Base-by-base conservation (phyloP, 2,329 filamentous ascomycete genomes). In the Monosporascus sp. region DNA sequence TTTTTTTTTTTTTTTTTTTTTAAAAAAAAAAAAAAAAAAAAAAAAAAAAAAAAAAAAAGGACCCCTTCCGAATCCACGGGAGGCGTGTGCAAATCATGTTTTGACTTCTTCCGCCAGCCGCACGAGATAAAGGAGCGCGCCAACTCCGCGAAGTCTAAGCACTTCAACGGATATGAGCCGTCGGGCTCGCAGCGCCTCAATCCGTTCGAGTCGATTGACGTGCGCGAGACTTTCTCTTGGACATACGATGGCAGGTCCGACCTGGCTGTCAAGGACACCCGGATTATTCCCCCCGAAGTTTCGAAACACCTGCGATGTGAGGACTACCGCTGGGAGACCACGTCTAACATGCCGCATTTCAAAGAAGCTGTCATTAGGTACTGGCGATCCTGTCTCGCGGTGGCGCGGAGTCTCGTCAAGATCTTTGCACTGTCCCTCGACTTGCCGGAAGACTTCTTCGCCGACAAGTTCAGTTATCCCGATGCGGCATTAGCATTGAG, bases 81-180 rank as follows among this genome's bases (percentile, higher is more conserved):
- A 50, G 48, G 41, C 60, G 67, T 55, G 56, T 65, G 18, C 58
- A 65, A 20, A 8, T 49, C 52, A 11, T 52, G 58, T 8, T 55
- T 63, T 17, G 53, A 53, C 7, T 64, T 64, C 57, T 64, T 63
- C 55, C 58, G 60, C 14, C 62, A 64, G 51, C 58, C 62, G 7
- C 47, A 25, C 5, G 61, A 57, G 47, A 27, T 59, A 39, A 64
- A 64, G 25, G 50, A 55, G 6, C 57, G 58, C 9, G 43, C 71
- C 50, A 66, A 67, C 11, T 70, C 67, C 47, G 65, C 69, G 45
- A 66, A 68, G 0, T 74, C 74, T 62, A 57, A 62, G 25, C 64
- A 65, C 49, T 75, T 72, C 54, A 75, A 74, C 47, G 67, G 66
- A 6, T 70, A 69, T 58, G 72, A 71, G 53, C 64, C 69, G 37